Conservation (phyloP, 1,284 basidiomycete species). For the Earliella scabrosa region DNA sequence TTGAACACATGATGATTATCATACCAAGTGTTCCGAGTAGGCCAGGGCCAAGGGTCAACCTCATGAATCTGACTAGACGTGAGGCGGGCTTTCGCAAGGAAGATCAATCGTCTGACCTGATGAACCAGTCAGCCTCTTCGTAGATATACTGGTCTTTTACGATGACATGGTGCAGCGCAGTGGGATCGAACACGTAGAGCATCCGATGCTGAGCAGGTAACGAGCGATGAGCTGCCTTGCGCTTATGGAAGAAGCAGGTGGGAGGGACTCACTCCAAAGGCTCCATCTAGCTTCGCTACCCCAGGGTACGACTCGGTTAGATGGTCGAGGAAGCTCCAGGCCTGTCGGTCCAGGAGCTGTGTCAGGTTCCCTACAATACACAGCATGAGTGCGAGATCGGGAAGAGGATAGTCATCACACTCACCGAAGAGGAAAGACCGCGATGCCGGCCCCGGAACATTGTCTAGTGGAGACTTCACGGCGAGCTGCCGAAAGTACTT, state of each 20-base stretch:
- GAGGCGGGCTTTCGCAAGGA: too few species aligned
- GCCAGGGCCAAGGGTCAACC: constrained; percentile 5
- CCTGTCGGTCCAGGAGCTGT: constrained; percentile 19
- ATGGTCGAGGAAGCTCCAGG: constrained; percentile 23
- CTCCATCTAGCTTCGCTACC: constrained; percentile 11
- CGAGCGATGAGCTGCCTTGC: too few species aligned
- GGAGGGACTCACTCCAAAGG: constrained; percentile 12
- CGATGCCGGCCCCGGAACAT: constrained; percentile 20
- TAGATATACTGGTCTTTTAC: constrained; percentile 38
- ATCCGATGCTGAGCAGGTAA: too few species aligned
- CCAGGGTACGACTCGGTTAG: constrained; percentile 13
- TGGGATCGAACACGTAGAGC: constrained; percentile 32
- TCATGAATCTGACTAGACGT: too few species aligned
- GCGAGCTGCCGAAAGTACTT: constrained; percentile 14
- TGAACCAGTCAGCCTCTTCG: constrained; percentile 26
- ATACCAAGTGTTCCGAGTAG: constrained; percentile 13
- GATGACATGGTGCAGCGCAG: constrained; percentile 34
- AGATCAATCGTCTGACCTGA: too few species aligned
- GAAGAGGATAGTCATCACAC: background rate
- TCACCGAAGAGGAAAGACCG: constrained; percentile 17
- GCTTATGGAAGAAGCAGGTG: too few species aligned
- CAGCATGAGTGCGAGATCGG: too few species aligned
- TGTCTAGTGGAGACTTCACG: constrained; percentile 19
- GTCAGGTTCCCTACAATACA: constrained; percentile 17
- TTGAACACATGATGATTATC: background rate